Evolutionary conservation across 768 basidiomycete genomes (phyloP), one percentile per base, ranked within the genome.

Genomic region (Hebeloma cylindrosporum): DNA sequence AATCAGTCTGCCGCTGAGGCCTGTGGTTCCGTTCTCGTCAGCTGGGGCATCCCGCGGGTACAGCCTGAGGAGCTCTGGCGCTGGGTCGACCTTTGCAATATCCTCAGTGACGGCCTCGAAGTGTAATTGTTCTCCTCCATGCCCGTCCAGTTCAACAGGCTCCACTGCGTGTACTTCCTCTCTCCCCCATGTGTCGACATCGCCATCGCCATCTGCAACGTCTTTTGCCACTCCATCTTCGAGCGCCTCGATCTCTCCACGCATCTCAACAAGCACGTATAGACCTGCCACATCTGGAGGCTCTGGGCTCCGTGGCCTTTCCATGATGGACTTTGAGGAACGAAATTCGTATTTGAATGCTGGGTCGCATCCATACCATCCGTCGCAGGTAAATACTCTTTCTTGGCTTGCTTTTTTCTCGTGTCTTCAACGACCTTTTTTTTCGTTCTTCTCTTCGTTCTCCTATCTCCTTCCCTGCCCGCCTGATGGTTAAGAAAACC

Each of bases 291-390:
- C n/a, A n/a, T n/a, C n/a, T n/a, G 10, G 13, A 11, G 45, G 56
- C 32, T n/a, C 16, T 44, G 51, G 55, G 25, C 45, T 33, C 22
- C 53, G n/a, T n/a, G n/a, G n/a, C n/a, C n/a, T n/a, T n/a, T n/a
- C n/a, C n/a, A n/a, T n/a, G n/a, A n/a, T n/a, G n/a, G n/a, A n/a
- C n/a, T n/a, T 48, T 22, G 64, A 68, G 54, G 67, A 69, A 31
- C 57, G 65, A 22, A 60, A 66, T 49, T 66, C 67, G 13, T 66
- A 61, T 38, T 37, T 49, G 38, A 56, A 57, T 9, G 45, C 53
- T 2, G 56, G 57, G 11, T 50, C 50, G 14, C 56, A 65, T 48
- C 65, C 64, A 14, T 67, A 69, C 36, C 62, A 65, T 43, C 55
- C 60, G 23, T 57, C 60, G 3, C 65, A 65, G 60, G 65, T 65